Evolutionary conservation across 345 rosid species (phyloP), one percentile per base, ranked within the genome.

Genomic region (Gossypium raimondii): DNA sequence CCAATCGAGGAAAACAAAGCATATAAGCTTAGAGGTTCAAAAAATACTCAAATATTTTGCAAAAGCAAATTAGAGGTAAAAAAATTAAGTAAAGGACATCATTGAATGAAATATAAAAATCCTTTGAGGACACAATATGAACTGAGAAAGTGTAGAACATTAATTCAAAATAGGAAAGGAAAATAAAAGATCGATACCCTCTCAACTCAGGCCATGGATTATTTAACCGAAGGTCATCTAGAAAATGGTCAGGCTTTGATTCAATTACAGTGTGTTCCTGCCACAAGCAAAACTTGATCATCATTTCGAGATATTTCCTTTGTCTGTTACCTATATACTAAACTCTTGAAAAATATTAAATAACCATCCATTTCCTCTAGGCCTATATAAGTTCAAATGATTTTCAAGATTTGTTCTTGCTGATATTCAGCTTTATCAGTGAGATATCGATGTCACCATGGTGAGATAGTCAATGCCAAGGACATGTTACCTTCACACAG

Each of bases 231-330:
- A 93, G 98, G 85, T 93, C 94, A 63, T 95, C 98, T 76, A 93
- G 85, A 84, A 88, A 95, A 87, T 95, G 97, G 85, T 95, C 98
- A 65, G 99, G 98, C 84, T 95, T 95, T 75, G 99, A 91, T 79
- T 95, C 98, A 73, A 95, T 76, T 47, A 95, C 89, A 18, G 90
- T 67, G 84, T 95, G 99, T 74, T 95, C 98, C 99, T 95, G 88
- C 53, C 59, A 75, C 75, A 59, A 60, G 70, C 56, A 55, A 77
- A 67, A 24, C 43, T 14, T 47, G 64, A 43, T 51, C 11, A 22
- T 50, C 27, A 63, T 77, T 43, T 3, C 45, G 18, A 9, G 27
- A 70, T 25, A 43, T 53, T 70, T 52, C 61, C 29, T 29, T 69
- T 16, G 4, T 59, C 59, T 48, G 50, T 43, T 16, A 22, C 51